phyloP scores from a whole-genome alignment of 208 protist genomes.

The Herpetomonas muscarum region DNA sequence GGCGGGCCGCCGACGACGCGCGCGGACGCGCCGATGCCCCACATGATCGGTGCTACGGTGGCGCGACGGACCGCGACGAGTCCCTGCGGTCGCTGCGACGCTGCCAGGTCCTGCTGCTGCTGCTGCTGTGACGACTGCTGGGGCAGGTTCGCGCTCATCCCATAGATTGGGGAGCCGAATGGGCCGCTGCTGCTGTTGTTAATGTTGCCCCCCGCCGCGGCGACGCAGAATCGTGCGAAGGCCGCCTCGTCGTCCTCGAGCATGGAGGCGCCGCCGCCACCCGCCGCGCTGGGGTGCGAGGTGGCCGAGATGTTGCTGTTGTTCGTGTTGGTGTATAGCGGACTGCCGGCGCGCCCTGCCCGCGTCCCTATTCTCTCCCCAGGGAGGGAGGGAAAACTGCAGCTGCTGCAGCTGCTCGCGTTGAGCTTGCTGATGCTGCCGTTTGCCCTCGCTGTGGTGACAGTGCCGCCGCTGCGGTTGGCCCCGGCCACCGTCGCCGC shows the following conservation, averaged over 20 bases:
- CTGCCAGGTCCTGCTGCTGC: constrained; percentile 6
- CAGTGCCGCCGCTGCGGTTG: no score
- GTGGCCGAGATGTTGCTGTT: no score
- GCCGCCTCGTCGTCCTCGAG: constrained; percentile 9
- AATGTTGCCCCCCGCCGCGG: constrained; percentile 4
- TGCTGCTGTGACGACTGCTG: constrained; percentile 12
- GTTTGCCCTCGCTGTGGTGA: no score
- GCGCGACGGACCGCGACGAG: constrained; percentile 19
- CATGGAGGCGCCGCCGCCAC: background rate
- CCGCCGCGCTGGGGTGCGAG: background rate
- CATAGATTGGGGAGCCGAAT: no score
- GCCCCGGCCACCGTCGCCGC: no score
- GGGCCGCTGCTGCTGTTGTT: background rate
- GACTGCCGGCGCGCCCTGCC: no score
- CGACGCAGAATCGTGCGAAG: constrained; percentile 16
- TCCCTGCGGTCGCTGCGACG: constrained; percentile 17
- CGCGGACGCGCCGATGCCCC: constrained; percentile 58
- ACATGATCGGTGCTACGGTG: constrained; percentile 25
- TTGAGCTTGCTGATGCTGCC: no score
- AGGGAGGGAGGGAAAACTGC: no score
- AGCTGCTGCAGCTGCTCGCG: no score
- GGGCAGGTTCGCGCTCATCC: background rate
- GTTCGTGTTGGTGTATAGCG: no score
- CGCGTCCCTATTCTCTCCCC: no score
- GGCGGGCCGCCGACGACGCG: constrained; percentile 18